Base-by-base conservation (phyloP, 805 yeast genomes). In the Zygotorulaspora sp. region DNA sequence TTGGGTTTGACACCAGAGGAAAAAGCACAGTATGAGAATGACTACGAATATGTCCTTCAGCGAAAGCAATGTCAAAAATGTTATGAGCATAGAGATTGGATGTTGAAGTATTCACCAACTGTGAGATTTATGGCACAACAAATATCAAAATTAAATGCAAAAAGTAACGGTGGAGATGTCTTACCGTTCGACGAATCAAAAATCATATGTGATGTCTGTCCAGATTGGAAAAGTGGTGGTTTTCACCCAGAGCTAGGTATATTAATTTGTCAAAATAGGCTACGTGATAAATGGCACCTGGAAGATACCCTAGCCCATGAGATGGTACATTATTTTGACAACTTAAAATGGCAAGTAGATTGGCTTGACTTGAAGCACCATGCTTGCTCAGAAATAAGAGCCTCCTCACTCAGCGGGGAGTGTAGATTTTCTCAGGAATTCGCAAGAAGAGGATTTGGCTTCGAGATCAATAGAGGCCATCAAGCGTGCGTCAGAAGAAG, bases 351-450 rank as follows among this genome's bases (percentile, higher is more conserved):
- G 68, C 69, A 86, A 38, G 88, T 92, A 2, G 86, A 92, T 61
- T 83, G 96, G 83, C 55, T 72, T 39, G 77, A 90, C 61, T 66
- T 92, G 55, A 76, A 78, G 53, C 98, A 92, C 57, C 97, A 90
- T 58, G 98, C 98, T 1, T 92, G 98, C 61, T 81, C 97, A 1
- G 98, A 92, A 61, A 86, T 92, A 35, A 71, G 98, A 43, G 98
- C 98, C 0, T 81, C 94, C 8, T 80, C 87, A 49, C 69, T 92
- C 15, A 83, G 95, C 56, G 98, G 98, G 5, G 98, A 92, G 57
- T 92, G 98, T 63, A 74, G 97, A 19, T 78, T 90, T 51, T 75
- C 81, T 77, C 84, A 83, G 51, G 96, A 92, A 61, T 80, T 88
- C 52, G 68, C 74, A 40, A 58, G 68, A 39, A 50, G 63, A 33